A percentile compares a stretch with the other conserved stretches of the same genome.
phyloP scores from a whole-genome alignment of 768 basidiomycete species.

The Rhizopogon salebrosus region DNA sequence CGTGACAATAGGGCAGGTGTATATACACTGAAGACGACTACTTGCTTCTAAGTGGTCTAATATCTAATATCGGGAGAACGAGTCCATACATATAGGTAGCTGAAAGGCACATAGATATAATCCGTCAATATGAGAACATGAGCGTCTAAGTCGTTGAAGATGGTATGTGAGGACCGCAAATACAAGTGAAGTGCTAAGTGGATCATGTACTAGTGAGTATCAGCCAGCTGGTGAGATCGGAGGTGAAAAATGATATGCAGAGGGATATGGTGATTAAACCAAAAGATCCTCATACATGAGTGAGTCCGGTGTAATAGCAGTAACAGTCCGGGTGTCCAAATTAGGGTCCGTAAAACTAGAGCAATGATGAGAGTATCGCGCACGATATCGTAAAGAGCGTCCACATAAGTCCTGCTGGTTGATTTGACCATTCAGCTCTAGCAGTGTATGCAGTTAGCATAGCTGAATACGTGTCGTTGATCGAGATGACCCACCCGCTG shows the following conservation, averaged over 20 bases:
- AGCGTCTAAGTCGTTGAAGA: neutral
- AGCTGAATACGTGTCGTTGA: neutral
- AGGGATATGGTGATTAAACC: neutral
- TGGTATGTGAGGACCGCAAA: neutral
- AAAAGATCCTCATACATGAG: neutral
- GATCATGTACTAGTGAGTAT: neutral
- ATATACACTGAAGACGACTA: too few relatives aligned
- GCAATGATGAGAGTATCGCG: slow-evolving; percentile 6
- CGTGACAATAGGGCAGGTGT: too few relatives aligned
- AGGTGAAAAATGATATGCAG: neutral
- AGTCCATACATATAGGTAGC: neutral
- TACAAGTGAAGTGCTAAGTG: neutral
- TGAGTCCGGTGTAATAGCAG: neutral
- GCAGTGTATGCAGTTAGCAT: neutral
- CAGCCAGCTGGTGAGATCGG: neutral
- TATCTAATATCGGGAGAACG: too few relatives aligned
- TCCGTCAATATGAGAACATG: neutral
- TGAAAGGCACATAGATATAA: neutral
- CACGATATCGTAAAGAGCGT: slow-evolving; percentile 10
- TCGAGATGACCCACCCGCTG: slow-evolving; percentile 17
- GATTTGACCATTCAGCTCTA: slow-evolving; percentile 13
- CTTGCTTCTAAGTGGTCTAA: too few relatives aligned
- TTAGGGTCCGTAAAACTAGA: slow-evolving; percentile 4
- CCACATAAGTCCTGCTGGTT: slow-evolving; percentile 9
- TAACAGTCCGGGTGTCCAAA: neutral